Evolutionary conservation across 1,284 basidiomycete genomes (phyloP), one percentile per base, ranked within the genome.

Genomic region (Coriolopsis trogii): DNA sequence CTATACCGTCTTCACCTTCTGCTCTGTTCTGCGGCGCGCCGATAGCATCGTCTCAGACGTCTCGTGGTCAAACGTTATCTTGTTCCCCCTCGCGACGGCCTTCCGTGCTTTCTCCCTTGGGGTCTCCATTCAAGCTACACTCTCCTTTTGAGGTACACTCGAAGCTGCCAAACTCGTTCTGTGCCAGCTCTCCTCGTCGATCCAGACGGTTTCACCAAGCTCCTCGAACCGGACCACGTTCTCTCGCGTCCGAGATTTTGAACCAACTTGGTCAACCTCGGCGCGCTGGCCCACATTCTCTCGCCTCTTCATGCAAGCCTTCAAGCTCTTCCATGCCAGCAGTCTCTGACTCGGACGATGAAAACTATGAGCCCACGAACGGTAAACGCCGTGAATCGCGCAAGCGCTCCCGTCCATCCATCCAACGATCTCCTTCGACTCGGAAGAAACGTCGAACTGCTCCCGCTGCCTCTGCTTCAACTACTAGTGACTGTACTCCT

Each of bases 1-100:
- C 60, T n/a, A 25, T 56, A 18, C 51, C 54, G 3, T 60, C 62
- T 23, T 60, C 57, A 28, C 59, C 59, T 28, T 51, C 49, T 24
- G 38, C 48, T n/a, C 34, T 49, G 20, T 51, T 56, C 18, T 54
- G 46, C 37, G 16, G 25, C 12, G 24, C 37, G 20, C 54, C 44
- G 28, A 36, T 25, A 5, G 33, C 57, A 1, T 59, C 57, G 13
- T 59, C 57, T 20, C 54, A 55, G 49, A 59, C 57, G 2, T 55
- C 53, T 10, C 38, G 30, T 12, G 46, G 31, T 3, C 38, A 25
- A 6, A 46, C 46, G 12, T 29, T 31, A 20, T 30, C 40, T 2
- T 52, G 42, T 30, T 53, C 57, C 36, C 49, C 51, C 36, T 41
- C 31, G 23, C 16, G 31, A 23, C 40, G 41, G 16, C 36, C 37